These are phyloP conservation scores for Kwoniella mangroviensis DNA, from an alignment of 768 basidiomycete genomes.

Conservation along the genomic window DNA sequence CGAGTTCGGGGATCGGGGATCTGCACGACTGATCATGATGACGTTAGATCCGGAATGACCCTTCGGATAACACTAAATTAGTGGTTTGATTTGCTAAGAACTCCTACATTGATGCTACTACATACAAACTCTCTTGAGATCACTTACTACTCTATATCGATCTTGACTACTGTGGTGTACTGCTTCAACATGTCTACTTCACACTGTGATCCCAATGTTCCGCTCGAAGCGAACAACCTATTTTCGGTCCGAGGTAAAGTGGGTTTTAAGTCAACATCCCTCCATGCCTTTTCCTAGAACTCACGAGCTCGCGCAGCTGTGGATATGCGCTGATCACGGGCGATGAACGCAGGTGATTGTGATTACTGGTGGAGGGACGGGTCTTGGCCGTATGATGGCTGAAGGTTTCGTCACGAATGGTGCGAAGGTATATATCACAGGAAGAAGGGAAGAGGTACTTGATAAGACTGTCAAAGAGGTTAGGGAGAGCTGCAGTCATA, in stretches of 20 bases:
- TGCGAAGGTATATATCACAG: slow-evolving; percentile 51
- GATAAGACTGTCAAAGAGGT: slow-evolving; percentile 39
- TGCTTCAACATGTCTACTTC: slow-evolving; percentile 61
- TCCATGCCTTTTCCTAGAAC: too few relatives aligned
- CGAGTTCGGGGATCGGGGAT: too few relatives aligned
- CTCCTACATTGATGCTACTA: too few relatives aligned
- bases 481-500: slow-evolving; percentile 13
- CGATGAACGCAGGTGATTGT: slow-evolving; percentile 30
- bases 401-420: slow-evolving; percentile 39
- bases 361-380: slow-evolving; percentile 50
- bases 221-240: slow-evolving; percentile 18
- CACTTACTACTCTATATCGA: too few relatives aligned
- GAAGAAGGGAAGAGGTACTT: slow-evolving; percentile 41
- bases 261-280: slow-evolving; percentile 2
- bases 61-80: too few relatives aligned
- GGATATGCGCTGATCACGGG: background rate
- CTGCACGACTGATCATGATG: too few relatives aligned
- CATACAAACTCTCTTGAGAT: too few relatives aligned
- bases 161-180: too few relatives aligned
- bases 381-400: slow-evolving; percentile 29
- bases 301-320: too few relatives aligned
- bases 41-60: too few relatives aligned
- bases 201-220: background rate
- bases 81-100: too few relatives aligned
- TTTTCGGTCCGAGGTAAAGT: slow-evolving; percentile 28